A percentile compares a stretch with the other conserved stretches of the same genome.
These are phyloP conservation scores for Aspergillus novofumigatus DNA, from an alignment of 2,329 filamentous ascomycete genomes.

Conservation along the genomic window DNA sequence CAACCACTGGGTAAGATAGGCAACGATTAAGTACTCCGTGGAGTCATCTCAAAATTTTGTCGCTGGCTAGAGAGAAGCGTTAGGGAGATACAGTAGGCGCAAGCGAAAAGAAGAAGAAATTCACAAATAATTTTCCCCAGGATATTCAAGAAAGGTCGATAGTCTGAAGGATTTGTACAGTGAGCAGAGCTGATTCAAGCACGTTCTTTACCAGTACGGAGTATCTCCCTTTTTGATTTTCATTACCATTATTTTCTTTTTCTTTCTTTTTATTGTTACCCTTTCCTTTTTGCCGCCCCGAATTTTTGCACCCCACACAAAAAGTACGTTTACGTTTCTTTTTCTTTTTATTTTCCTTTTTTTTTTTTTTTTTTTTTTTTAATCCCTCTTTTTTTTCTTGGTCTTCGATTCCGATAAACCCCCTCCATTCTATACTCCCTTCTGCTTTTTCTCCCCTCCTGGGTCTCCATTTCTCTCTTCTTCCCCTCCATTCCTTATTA, in stretches of 20 bases:
- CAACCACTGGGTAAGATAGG: conserved; percentile 7
- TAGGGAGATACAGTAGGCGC: no score
- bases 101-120: neutral
- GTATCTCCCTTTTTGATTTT: conserved; percentile 7
- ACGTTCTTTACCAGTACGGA: conserved; percentile 13
- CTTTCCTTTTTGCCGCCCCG: conserved; percentile 17
- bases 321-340: conserved; percentile 8
- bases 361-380: conserved; percentile 17
- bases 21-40: neutral
- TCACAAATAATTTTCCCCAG: neutral
- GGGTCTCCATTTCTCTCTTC: conserved; percentile 23
- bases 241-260: conserved; percentile 8
- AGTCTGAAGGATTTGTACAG: neutral
- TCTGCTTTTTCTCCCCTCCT: conserved; percentile 21
- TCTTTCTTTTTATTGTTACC: conserved; percentile 8
- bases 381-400: conserved; percentile 12
- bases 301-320: conserved; percentile 10
- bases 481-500: conserved; percentile 20
- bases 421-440: conserved; percentile 10
- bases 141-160: neutral
- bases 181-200: conserved; percentile 13
- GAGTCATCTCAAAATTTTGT: neutral
- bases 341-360: conserved; percentile 13
- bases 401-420: conserved; percentile 26
- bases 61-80: neutral